Base-by-base conservation (phyloP, 352 stramenopile species). In the Globisporangium recalcitrans region DNA sequence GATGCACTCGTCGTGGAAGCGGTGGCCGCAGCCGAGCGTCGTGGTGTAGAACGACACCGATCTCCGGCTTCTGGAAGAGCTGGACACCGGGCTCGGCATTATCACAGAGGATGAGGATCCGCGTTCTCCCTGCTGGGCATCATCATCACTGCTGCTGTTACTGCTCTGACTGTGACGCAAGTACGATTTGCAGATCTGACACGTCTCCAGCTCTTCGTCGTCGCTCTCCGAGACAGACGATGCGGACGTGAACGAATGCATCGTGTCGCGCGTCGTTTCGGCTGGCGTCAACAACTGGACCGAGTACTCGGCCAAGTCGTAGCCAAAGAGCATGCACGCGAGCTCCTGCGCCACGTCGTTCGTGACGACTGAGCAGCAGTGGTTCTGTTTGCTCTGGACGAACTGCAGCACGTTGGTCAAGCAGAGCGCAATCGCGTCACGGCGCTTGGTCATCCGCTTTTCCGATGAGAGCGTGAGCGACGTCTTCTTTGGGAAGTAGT, bases 1-100 rank as follows among this genome's bases (percentile, higher is more conserved):
- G 16, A 68, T 47, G 48, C 62, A 68, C 46, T 63, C 62, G 29
- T 68, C 62, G 55, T 68, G 62, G 54, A 68, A 68, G 22, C 27
- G 48, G 36, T 68, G 62, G 44, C 62, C 62, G 27, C 62, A 68
- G 29, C 24, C 19, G 26, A 68, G 44, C 32, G 65, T 71, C 53
- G 62, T 63, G 26, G 54, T 58, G 47, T 32, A 34, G 47, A n/a
- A 53, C 16, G 40, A 48, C 40, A 48, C 16, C 13, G 34, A 40
- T 11, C 11, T 40, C 34, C 34, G 34, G 19, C 34, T 40, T 19
- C 34, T 13, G 34, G 19, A 40, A 11, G 34, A 40, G 34, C 34
- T 40, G 34, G 34, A 40, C 13, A 13, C 34, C 13, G 34, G 34
- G 11, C 34, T 40, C 2, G 34, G 11, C 34, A 40, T 40, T 6